Evolutionary conservation across 2,329 filamentous ascomycete genomes (phyloP).

Genomic region (Arthrobotrys megalospora): DNA sequence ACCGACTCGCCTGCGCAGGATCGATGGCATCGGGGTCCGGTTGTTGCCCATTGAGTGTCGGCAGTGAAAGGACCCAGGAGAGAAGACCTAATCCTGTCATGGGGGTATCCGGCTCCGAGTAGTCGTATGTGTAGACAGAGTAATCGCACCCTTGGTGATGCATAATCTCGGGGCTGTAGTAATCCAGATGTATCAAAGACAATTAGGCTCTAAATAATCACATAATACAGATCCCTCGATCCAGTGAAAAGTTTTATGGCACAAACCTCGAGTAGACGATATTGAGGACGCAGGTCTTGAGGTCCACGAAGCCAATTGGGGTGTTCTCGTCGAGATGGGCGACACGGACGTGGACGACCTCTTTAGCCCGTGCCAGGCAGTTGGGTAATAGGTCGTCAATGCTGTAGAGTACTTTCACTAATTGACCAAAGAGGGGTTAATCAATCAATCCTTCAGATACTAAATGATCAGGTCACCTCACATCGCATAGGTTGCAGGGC

Average conservation of each 20-base stretch:
- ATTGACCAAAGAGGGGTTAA: slow-evolving; percentile 14
- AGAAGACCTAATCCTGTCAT: slow-evolving; percentile 96
- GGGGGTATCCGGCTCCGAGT: slow-evolving; percentile 92
- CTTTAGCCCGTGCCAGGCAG: slow-evolving; percentile 58
- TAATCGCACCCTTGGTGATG: slow-evolving; percentile 82
- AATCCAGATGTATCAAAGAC: slow-evolving; percentile 31
- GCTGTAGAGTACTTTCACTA: slow-evolving; percentile 60
- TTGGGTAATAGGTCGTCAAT: slow-evolving; percentile 57
- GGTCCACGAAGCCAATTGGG: slow-evolving; percentile 57
- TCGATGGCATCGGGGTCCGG: slow-evolving; percentile 67
- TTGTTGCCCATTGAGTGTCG: slow-evolving; percentile 69
- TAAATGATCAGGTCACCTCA: slow-evolving; percentile 13
- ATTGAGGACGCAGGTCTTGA: slow-evolving; percentile 60
- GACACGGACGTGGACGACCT: slow-evolving; percentile 57
- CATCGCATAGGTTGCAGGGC: slow-evolving; percentile 54
- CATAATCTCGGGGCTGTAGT: slow-evolving; percentile 88
- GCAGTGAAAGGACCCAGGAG: slow-evolving; percentile 79
- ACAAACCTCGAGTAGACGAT: slow-evolving; percentile 61
- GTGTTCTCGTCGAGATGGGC: slow-evolving; percentile 59
- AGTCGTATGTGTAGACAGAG: slow-evolving; percentile 97
- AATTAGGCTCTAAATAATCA: slow-evolving; percentile 23
- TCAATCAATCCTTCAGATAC: not conserved
- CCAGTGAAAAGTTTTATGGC: slow-evolving; percentile 5
- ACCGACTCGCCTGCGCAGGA: slow-evolving; percentile 66
- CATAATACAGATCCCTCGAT: slow-evolving; percentile 16